Base-by-base conservation (phyloP, 768 basidiomycete genomes). In the Candolleomyces eurysporus region DNA sequence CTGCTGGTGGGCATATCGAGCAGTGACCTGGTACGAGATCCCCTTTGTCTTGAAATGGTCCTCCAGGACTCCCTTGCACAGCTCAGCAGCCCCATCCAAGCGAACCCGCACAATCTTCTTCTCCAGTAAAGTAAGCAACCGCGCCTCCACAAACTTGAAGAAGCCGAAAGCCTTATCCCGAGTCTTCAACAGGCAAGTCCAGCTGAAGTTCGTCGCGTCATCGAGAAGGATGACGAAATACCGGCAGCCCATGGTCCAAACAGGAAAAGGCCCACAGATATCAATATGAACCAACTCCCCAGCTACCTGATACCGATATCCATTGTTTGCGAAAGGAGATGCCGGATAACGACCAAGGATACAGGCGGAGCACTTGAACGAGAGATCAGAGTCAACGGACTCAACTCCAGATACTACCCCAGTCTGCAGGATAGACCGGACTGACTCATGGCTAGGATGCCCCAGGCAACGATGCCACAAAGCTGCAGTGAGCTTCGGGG, bases 271-370 rank as follows among this genome's bases (percentile, higher is more conserved):
- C 0, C 69, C 71, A 58, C 68, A 72, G 0, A 58, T 56, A 42
- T 73, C 69, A 16, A 68, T 63, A 21, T 74, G 73, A 0, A 73
- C 48, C 1, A 72, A 61, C 3, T 69, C 67, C 6, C 70, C 64
- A 22, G 69, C 26, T 0, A 52, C 1, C 0, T 39, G 1, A 0
- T 68, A 65, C 8, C 59, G 57, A 39, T 62, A 30, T 16, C 49
- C 62, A n/a, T 62, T 52, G 46, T 43, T 43, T 11, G 42, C 11
- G n/a, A 43, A 43, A 43, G 66, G 62, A 10, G 22, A 59, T 13
- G 63, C 63, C 21, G 71, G 60, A 46, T 62, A 58, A 43, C 71
- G 69, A 0, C 71, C 69, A 51, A 72, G 61, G 26, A 72, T 57
- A 50, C 70, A 74, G 0, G 67, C 46, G 3, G 65, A 55, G 42